phyloP scores from a whole-genome alignment of 192 early-diverging fungal genomes.

The Backusella tarrabulga region DNA sequence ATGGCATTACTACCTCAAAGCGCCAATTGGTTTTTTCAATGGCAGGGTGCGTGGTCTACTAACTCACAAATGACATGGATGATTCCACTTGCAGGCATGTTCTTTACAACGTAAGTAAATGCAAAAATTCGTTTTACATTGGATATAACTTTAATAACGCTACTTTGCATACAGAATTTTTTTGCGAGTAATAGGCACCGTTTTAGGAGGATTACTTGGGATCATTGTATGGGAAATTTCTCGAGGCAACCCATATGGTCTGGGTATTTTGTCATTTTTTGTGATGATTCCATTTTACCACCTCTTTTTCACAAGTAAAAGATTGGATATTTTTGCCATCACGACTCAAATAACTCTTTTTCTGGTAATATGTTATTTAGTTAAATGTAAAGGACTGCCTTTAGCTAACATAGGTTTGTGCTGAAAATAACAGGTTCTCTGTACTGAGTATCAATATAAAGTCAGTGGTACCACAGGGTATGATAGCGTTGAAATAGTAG shows the following conservation, averaged over 20 bases:
- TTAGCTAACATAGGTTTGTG: background rate
- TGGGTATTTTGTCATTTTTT: slow-evolving; percentile 26
- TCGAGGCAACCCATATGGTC: slow-evolving; percentile 25
- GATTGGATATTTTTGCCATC: slow-evolving; percentile 5
- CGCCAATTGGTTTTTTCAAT: slow-evolving; percentile 18
- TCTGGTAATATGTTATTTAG: slow-evolving; percentile 10
- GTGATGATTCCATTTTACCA: slow-evolving; percentile 23
- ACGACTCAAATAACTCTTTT: slow-evolving; percentile 24
- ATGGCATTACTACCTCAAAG: slow-evolving; percentile 16
- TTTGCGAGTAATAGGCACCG: slow-evolving; percentile 16
- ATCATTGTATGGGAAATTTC: slow-evolving; percentile 31
- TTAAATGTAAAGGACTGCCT: background rate
- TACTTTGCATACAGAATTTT: background rate
- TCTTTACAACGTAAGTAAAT: slow-evolving; percentile 24
- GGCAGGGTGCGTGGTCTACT: slow-evolving; percentile 30
- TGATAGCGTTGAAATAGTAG: slow-evolving; percentile 19
- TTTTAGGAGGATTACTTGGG: slow-evolving; percentile 16
- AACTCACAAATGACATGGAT: slow-evolving; percentile 30
- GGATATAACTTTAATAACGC: background rate
- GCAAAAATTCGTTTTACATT: background rate
- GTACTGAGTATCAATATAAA: slow-evolving; percentile 15
- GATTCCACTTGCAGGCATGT: slow-evolving; percentile 29
- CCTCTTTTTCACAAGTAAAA: slow-evolving; percentile 19
- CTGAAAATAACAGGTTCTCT: slow-evolving; percentile 14
- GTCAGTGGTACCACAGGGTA: background rate